Base-by-base conservation (phyloP, 148 eudicot genomes). In the Heliosperma pusillum region DNA sequence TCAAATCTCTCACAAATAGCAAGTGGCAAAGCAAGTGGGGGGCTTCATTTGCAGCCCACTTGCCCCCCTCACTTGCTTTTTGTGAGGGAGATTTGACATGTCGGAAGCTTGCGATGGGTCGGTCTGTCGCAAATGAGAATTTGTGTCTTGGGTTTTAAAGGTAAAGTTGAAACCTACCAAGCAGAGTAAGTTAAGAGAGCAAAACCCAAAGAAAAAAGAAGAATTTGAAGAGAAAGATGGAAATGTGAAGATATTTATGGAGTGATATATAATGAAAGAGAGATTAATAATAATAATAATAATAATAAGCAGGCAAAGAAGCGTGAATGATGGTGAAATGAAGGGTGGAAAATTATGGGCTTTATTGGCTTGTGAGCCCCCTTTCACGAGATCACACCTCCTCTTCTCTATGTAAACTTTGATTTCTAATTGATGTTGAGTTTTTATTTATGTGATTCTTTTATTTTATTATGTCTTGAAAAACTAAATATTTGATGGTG, bases 311-410 rank as follows among this genome's bases (percentile, higher is more conserved):
- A 50, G 55, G 55, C 80, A 74, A 22, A 67, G 50, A 73, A 73
- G 78, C 80, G 65, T 61, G 71, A 73, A 77, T 67, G 66, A 76
- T 65, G 77, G 82, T 75, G 82, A 63, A 62, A 69, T 76, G 57
- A 13, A 50, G 65, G 59, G 78, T 29, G 73, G 36, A 33, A 75
- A 75, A 71, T 44, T 27, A 72, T 58, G 76, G 77, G 77, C 21
- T 75, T 63, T 80, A 71, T 80, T 80, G 79, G 76, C 72, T 0
- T 72, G 83, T 77, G 83, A 76, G 80, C 72, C 82, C 76, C 58
- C 72, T 66, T 61, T 67, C 78, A 74, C 78, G 75, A 65, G 76
- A 44, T 19, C 26, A 27, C 70, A 36, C 42, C 10, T 16, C 61
- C 10, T 40, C 60, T 52, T 66, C 71, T 69, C 45, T 76, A 68